phyloP scores from a whole-genome alignment of 2,329 filamentous ascomycete genomes.

The Epichloe festucae region DNA sequence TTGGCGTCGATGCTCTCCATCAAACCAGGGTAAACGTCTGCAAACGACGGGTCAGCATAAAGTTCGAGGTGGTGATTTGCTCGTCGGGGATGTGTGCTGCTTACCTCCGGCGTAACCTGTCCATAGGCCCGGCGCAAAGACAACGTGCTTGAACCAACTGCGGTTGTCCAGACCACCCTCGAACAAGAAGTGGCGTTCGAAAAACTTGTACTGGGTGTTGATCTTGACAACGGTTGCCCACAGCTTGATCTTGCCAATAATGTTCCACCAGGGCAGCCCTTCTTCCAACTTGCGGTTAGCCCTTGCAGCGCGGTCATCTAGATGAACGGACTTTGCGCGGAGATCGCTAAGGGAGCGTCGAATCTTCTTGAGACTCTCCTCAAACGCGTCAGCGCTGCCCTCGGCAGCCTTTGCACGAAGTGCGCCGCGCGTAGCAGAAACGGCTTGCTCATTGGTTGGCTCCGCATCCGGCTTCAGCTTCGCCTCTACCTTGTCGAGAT shows the following conservation, averaged over 20 bases:
- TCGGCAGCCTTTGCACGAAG: slow-evolving; percentile 11
- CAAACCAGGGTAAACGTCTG: slow-evolving; percentile 49
- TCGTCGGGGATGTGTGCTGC: slow-evolving; percentile 12
- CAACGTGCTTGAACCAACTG: slow-evolving; percentile 87
- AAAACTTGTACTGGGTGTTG: slow-evolving; percentile 71
- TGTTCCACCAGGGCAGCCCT: slow-evolving; percentile 67
- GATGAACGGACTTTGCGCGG: slow-evolving; percentile 25
- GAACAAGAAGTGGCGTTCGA: slow-evolving; percentile 74
- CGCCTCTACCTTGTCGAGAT: slow-evolving; percentile 37
- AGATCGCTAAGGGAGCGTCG: slow-evolving; percentile 25
- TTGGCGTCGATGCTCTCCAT: slow-evolving; percentile 48
- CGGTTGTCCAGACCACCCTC: slow-evolving; percentile 63
- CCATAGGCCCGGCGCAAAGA: slow-evolving; percentile 85
- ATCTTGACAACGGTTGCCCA: slow-evolving; percentile 49
- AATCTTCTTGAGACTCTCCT: slow-evolving; percentile 24
- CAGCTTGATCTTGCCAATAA: slow-evolving; percentile 53
- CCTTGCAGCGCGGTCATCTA: slow-evolving; percentile 33
- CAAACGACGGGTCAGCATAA: slow-evolving; percentile 2
- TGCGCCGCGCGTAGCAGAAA: slow-evolving; percentile 18
- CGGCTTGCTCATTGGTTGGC: slow-evolving; percentile 15
- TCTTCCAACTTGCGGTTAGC: slow-evolving; percentile 29
- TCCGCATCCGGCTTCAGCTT: slow-evolving; percentile 27
- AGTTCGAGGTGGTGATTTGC: not conserved
- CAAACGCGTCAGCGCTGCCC: slow-evolving; percentile 27
- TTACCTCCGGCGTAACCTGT: slow-evolving; percentile 74